Evolutionary conservation across 2,329 filamentous ascomycete genomes (phyloP), one percentile per base, ranked within the genome.

Genomic region (Xylariaceae sp.): DNA sequence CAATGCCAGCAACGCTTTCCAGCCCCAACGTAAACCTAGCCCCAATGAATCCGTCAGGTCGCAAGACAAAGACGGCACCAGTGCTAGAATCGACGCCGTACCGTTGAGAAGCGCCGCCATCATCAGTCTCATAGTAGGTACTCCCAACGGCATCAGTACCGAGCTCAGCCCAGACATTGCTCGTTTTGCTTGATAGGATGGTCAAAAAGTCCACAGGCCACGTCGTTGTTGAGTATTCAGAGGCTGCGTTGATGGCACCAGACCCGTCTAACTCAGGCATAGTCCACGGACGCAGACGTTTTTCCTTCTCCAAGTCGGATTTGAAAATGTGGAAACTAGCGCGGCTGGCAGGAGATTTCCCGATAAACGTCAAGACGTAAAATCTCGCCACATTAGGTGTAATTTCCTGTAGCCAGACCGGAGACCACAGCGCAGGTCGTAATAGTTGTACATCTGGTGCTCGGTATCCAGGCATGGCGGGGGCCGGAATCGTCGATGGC

Each of bases 381-480:
- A 81, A 81, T 9, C 59, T 61, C 1, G 71, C 73, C 0, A 57
- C 46, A 58, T 79, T 81, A 2, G 71, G 74, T 0, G 74, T 75
- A 37, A 75, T 69, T n/a, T 65, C 66, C 50, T 79, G 75, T 20
- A 81, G 57, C 29, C 77, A 67, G 2, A 74, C 75, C 0, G 59
- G 18, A 45, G 77, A 73, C 18, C 74, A 73, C 0, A 76, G 78
- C 0, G 74, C 77, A 0, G 77, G 77, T 47, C 74, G 76, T 15
- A 72, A 66, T 3, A 81, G 64, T 4, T 65, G 49, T 6, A 79
- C 72, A 61, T 81, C 78, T 4, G 77, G 77, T 4, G 72, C 76
- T 53, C 78, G 69, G 53, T 73, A 70, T 1, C 78, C 79, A 0
- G 77, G 65, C 13, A 53, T 57, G 7, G 56, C 41, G n/a, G 24